Base-by-base conservation (phyloP, 192 early-diverging fungal genomes). In the Neocallimastix lanati region DNA sequence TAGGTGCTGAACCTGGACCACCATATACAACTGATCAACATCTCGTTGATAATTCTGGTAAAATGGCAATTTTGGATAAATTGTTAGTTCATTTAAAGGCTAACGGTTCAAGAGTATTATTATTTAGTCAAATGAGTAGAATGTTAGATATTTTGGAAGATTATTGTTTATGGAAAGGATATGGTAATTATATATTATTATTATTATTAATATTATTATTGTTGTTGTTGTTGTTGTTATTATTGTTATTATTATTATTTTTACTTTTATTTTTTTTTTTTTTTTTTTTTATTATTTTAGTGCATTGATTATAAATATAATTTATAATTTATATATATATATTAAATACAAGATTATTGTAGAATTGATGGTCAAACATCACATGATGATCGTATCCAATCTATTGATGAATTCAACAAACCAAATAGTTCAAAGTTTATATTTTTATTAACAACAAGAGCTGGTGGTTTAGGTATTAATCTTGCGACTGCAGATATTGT, bases 91-190 rank as follows among this genome's bases (percentile, higher is more conserved):
- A 90, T 38, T 83, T 93, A 50, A 93, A 93, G 81, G 93, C 90
- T 29, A 90, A 93, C 80, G 97, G 97, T 3, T 99, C 97, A 28
- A 93, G 97, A 28, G 95, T 98, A 1, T 83, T 99, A 77, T 86
- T 99, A 5, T 99, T 99, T 84, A 94, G 93, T 85, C 97, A 99
- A 86, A 99, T 99, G 98, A 96, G 94, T 84, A 92, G 96, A 78
- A 91, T 99, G 84, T 86, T 99, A 76, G 98, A 99, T 83, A 98
- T 99, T 82, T 84, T 99, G 29, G 97, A 98, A 85, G 96, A 99
- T 86, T 99, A 98, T 81, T 97, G 95, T 83, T 87, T 91, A 77
- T 97, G 95, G 86, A 92, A 92, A 38, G 92, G 88, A 11, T 98
- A 92, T 90, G 85, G 92, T 89, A 81, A 2, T 80, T 77, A 35